Conservation (phyloP, 1,284 basidiomycete genomes). For the Fistulinella cinereoalba region DNA sequence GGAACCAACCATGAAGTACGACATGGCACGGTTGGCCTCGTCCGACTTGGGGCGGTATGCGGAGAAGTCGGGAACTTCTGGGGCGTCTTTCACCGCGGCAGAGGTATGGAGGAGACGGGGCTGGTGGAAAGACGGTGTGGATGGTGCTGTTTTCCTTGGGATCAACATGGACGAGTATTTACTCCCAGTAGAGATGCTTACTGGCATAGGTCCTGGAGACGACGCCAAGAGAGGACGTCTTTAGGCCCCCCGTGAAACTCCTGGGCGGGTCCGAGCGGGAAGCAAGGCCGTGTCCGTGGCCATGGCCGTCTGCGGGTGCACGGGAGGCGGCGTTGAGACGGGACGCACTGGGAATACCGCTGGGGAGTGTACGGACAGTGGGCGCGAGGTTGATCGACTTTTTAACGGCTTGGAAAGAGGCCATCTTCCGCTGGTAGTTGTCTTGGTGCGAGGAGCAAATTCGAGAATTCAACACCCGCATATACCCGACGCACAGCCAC, state of each 20-base stretch:
- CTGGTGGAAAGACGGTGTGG: conserved; percentile 54
- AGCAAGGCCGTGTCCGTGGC: conserved; percentile 50
- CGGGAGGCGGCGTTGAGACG: conserved; percentile 68
- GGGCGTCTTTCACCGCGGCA: conserved; percentile 57
- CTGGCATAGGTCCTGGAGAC: conserved; percentile 68
- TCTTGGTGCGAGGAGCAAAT: conserved; percentile 5
- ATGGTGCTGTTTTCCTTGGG: conserved; percentile 34
- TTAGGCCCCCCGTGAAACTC: conserved; percentile 56
- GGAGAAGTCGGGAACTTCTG: conserved; percentile 87
- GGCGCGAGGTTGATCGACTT: conserved; percentile 82
- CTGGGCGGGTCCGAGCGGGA: conserved; percentile 67
- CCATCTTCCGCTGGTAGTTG: conserved; percentile 41
- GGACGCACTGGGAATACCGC: conserved; percentile 68
- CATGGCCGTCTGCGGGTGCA: conserved; percentile 60
- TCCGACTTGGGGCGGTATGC: conserved; percentile 76
- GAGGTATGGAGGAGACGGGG: conserved; percentile 77
- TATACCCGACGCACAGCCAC: conserved; percentile 22
- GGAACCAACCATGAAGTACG: conserved; percentile 97
- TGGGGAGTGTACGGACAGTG: conserved; percentile 74
- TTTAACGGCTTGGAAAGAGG: conserved; percentile 67
- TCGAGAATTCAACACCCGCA: no score
- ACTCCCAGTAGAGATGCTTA: conserved; percentile 40
- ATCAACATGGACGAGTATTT: conserved; percentile 10
- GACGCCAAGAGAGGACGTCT: conserved; percentile 50
- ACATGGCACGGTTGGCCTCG: conserved; percentile 77